Percentiles rank a stretch among this genome's conserved stretches.
Evolutionary conservation across 192 early-diverging fungal species (phyloP).

Genomic region (Linnemannia zychae): DNA sequence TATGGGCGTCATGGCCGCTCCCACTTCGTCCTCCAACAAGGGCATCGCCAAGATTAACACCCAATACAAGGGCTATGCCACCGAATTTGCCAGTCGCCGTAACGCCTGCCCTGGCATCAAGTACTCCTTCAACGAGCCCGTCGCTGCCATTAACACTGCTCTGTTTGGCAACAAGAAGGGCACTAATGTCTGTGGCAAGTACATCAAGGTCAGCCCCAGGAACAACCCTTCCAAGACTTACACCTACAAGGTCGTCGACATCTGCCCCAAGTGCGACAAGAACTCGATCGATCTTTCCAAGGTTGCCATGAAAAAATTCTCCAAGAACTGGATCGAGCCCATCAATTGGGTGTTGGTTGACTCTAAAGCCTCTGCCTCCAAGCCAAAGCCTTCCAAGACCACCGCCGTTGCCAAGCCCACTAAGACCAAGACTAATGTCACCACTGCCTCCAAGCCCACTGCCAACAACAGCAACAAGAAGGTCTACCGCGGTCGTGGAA

Average conservation of each 20-base stretch:
- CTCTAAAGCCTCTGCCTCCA: neutral
- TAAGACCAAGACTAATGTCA: too few species aligned
- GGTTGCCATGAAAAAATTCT: constrained; percentile 13
- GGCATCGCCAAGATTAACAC: neutral
- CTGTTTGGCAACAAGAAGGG: constrained; percentile 18
- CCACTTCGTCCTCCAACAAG: neutral
- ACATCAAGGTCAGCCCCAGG: constrained; percentile 24
- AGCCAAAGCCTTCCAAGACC: neutral
- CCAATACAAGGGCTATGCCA: constrained; percentile 24
- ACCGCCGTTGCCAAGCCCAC: neutral
- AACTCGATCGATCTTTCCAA: constrained; percentile 25
- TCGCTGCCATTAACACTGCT: constrained; percentile 33
- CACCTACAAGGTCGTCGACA: constrained; percentile 35
- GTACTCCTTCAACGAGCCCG: constrained; percentile 32
- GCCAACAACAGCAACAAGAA: neutral
- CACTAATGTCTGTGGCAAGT: constrained; percentile 29
- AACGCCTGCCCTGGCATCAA: constrained; percentile 35
- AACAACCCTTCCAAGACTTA: constrained; percentile 13
- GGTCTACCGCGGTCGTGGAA: constrained; percentile 40
- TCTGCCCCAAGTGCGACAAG: constrained; percentile 27
- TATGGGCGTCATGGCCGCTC: constrained; percentile 28
- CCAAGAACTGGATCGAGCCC: neutral
- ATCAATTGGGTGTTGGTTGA: constrained; percentile 39
- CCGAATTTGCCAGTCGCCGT: constrained; percentile 15
- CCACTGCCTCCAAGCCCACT: neutral